Percentiles rank a stretch among this genome's conserved stretches.
These are phyloP conservation scores for Chrysochromulina parva DNA, from an alignment of 78 protist genomes.

Conservation along the genomic window DNA sequence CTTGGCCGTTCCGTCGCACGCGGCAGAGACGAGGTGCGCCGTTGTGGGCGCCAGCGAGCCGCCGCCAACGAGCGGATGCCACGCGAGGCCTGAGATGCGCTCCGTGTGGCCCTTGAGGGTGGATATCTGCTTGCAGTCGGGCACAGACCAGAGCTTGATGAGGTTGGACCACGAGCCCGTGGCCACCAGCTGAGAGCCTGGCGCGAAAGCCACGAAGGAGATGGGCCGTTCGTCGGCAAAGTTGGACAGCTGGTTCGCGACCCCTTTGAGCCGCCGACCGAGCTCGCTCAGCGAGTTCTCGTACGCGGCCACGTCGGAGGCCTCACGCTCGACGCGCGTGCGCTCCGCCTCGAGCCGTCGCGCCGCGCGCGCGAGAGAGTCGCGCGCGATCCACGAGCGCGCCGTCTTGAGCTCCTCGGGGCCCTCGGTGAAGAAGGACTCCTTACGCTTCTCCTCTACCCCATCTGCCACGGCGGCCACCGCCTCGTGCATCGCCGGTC, in stretches of 20 bases:
- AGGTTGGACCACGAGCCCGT: constrained; percentile 24
- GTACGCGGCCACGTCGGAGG: background rate
- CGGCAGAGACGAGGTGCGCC: background rate
- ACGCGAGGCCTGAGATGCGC: background rate
- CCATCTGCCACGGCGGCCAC: background rate
- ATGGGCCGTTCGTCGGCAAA: constrained; percentile 3
- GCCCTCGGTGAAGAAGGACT: constrained; percentile 33
- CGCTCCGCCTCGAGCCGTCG: background rate
- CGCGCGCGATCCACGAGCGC: background rate
- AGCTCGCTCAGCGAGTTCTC: too few relatives aligned
- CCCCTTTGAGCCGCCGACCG: background rate
- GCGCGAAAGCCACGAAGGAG: background rate
- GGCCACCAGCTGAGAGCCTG: background rate
- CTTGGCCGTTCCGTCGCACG: background rate
- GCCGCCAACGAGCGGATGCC: constrained; percentile 6
- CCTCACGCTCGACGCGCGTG: too few relatives aligned
- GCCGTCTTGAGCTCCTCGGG: background rate
- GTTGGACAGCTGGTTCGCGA: background rate
- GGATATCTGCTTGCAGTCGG: background rate
- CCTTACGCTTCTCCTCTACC: constrained; percentile 6
- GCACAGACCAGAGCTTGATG: constrained; percentile 11
- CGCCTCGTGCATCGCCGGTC: background rate
- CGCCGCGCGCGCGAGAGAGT: background rate
- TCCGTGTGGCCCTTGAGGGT: constrained; percentile 32
- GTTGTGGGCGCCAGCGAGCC: background rate